These are phyloP conservation scores for Salvia hispanica DNA, from an alignment of 257 asterid genomes.

Conservation along the genomic window DNA sequence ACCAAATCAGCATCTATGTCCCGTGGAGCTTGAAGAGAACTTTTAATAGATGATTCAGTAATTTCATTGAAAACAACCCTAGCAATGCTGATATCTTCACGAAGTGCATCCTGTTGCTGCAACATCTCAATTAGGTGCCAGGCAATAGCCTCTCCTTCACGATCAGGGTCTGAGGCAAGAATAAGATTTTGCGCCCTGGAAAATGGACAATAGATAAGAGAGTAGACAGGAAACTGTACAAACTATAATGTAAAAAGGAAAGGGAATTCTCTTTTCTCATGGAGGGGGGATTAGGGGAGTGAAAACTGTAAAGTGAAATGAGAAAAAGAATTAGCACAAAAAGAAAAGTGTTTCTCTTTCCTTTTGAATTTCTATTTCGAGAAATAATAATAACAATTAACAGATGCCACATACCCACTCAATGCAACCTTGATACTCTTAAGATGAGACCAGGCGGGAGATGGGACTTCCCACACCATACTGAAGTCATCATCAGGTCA, in stretches of 20 bases:
- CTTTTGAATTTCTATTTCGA: too few relatives aligned
- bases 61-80: conserved; percentile 87
- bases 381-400: too few relatives aligned
- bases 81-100: conserved; percentile 64
- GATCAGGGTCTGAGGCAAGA: conserved; percentile 98
- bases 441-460: conserved; percentile 96
- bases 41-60: conserved; percentile 86
- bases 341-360: too few relatives aligned
- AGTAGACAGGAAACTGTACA: conserved; percentile 22
- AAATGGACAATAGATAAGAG: conserved; percentile 42
- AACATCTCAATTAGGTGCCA: conserved; percentile 97
- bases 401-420: conserved; percentile 63
- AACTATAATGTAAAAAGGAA: neutral
- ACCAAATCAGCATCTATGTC: conserved; percentile 78
- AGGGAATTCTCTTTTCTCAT: neutral
- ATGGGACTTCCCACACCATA: conserved; percentile 99
- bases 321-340: too few relatives aligned
- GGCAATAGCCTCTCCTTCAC: conserved; percentile 98
- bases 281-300: neutral
- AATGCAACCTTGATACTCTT: conserved; percentile 86
- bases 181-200: conserved; percentile 85
- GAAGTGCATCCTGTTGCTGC: conserved; percentile 85
- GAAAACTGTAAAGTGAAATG: neutral
- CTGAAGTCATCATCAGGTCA: conserved; percentile 94
- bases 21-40: conserved; percentile 82